A percentile compares a stretch with the other conserved stretches of the same genome.
These are phyloP conservation scores for Aspergillus amoenus DNA, from an alignment of 2,329 filamentous ascomycete genomes.

Conservation along the genomic window DNA sequence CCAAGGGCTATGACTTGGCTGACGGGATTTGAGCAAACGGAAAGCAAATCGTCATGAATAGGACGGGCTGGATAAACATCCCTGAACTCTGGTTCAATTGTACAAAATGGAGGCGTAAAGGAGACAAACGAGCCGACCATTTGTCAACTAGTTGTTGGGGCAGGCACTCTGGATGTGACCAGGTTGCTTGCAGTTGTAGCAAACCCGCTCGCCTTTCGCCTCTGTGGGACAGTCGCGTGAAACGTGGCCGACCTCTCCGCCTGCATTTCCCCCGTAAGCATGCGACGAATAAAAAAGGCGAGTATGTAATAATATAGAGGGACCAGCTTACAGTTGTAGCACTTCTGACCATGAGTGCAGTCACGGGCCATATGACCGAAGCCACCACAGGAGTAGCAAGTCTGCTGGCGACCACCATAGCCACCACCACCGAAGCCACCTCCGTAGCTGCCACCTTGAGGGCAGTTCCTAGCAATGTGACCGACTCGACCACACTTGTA, in stretches of 20 bases:
- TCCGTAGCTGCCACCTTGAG: constrained; percentile 46
- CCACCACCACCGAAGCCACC: constrained; percentile 47
- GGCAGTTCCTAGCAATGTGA: constrained; percentile 78
- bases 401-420: constrained; percentile 65
- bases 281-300: not conserved
- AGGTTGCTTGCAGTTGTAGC: constrained; percentile 90
- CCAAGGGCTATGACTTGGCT: constrained; percentile 18
- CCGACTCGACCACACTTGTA: constrained; percentile 98
- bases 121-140: constrained; percentile 23
- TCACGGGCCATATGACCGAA: constrained; percentile 97
- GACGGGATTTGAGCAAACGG: constrained; percentile 18
- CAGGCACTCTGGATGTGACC: constrained; percentile 94
- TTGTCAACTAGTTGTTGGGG: constrained; percentile 70
- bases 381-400: constrained; percentile 97
- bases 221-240: constrained; percentile 96
- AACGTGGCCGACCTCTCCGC: constrained; percentile 86
- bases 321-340: constrained; percentile 82
- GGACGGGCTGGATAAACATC: constrained; percentile 13
- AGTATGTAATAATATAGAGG: not conserved
- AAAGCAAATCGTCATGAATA: constrained; percentile 28
- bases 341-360: constrained; percentile 98
- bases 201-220: constrained; percentile 86
- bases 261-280: constrained; percentile 34
- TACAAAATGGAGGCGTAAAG: constrained; percentile 22
- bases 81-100: constrained; percentile 17